A percentile compares a stretch with the other conserved stretches of the same genome.
Evolutionary conservation across 805 yeast species (phyloP).

Genomic region (Metschnikowia koreensis): DNA sequence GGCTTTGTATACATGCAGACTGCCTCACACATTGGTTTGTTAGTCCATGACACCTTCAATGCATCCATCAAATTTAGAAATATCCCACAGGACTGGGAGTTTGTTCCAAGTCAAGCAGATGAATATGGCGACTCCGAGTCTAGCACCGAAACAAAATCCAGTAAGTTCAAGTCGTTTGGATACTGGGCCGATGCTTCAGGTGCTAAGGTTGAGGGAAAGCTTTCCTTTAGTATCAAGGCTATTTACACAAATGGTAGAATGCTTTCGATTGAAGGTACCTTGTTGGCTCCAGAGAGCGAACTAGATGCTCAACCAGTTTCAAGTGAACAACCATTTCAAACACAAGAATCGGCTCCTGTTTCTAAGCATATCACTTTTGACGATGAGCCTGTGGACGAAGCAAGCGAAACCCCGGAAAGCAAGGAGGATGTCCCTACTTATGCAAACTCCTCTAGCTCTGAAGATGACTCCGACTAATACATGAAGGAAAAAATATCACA

Average conservation of each 20-base stretch:
- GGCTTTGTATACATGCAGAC: constrained; percentile 91
- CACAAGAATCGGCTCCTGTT: constrained; percentile 21
- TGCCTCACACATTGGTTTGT: constrained; percentile 89
- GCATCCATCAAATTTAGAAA: constrained; percentile 83
- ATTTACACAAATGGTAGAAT: constrained; percentile 77
- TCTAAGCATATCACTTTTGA: constrained; percentile 20
- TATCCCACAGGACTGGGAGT: constrained; percentile 85
- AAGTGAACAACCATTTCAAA: constrained; percentile 26
- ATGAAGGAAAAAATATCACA: neutral
- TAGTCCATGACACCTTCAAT: constrained; percentile 90
- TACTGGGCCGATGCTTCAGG: constrained; percentile 83
- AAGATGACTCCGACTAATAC: constrained; percentile 12
- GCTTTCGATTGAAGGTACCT: constrained; percentile 85
- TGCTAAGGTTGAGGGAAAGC: constrained; percentile 74
- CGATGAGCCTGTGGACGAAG: constrained; percentile 10
- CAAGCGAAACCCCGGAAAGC: constrained; percentile 3
- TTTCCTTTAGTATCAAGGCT: constrained; percentile 70
- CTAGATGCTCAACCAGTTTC: constrained; percentile 54
- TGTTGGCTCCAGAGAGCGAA: constrained; percentile 58
- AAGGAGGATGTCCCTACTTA: constrained; percentile 1
- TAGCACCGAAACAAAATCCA: constrained; percentile 18
- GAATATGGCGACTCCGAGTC: constrained; percentile 35
- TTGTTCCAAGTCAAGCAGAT: constrained; percentile 76
- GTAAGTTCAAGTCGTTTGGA: constrained; percentile 61
- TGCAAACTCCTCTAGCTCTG: constrained; percentile 13